A percentile compares a stretch with the other conserved stretches of the same genome.
Evolutionary conservation across 2,329 filamentous ascomycete genomes (phyloP).

Genomic region (Cercospora janseana): DNA sequence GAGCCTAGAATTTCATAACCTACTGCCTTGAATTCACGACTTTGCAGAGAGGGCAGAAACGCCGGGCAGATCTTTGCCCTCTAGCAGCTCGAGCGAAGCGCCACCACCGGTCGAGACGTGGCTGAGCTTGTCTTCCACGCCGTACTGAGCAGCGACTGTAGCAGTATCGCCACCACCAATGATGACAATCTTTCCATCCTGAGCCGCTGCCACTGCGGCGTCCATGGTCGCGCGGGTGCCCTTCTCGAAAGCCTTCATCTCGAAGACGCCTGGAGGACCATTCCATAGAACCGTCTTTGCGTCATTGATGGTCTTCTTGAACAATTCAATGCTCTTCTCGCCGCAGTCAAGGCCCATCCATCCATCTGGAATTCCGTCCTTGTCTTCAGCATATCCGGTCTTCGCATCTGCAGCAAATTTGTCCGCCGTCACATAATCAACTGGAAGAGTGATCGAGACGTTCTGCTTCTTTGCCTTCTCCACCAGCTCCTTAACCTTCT

Average conservation of each 20-base stretch:
- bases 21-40: conserved; percentile 26
- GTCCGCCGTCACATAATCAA: conserved; percentile 94
- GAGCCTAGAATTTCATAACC: neutral
- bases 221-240: conserved; percentile 92
- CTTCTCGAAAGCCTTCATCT: conserved; percentile 89
- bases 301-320: conserved; percentile 80
- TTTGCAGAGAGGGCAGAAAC: conserved; percentile 74
- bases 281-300: conserved; percentile 99
- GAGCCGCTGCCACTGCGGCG: conserved; percentile 75
- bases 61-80: conserved; percentile 96
- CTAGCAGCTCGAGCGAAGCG: conserved; percentile 90
- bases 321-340: conserved; percentile 81
- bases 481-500: conserved; percentile 83
- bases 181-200: conserved; percentile 91
- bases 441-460: conserved; percentile 90
- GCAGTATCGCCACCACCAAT: conserved; percentile 98
- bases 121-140: conserved; percentile 92
- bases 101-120: conserved; percentile 97
- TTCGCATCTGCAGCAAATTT: conserved; percentile 87
- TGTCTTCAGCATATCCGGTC: conserved; percentile 77
- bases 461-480: conserved; percentile 96
- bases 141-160: conserved; percentile 96
- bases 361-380: conserved; percentile 87
- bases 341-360: conserved; percentile 98
- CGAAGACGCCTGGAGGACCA: conserved; percentile 94